A percentile compares a stretch with the other conserved stretches of the same genome.
These are phyloP conservation scores for Xerocomus spinulosus DNA, from an alignment of 768 basidiomycete genomes.

Conservation along the genomic window DNA sequence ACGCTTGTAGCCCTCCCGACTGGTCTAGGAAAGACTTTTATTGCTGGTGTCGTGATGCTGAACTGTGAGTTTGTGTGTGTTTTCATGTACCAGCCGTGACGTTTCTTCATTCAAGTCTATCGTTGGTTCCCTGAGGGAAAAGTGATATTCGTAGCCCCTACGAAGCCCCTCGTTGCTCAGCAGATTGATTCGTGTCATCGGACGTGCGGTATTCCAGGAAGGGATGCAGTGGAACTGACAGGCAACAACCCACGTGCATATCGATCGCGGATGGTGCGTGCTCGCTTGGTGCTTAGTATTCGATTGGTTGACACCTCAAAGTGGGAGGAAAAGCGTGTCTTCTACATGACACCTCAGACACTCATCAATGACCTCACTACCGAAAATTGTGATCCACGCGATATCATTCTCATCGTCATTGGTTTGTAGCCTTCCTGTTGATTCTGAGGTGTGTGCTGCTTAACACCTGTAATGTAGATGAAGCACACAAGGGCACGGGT, in stretches of 20 bases:
- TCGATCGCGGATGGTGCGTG: conserved; percentile 57
- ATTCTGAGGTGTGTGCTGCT: not conserved
- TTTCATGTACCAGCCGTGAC: conserved; percentile 2
- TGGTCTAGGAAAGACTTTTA: conserved; percentile 96
- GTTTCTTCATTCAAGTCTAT: conserved; percentile 51
- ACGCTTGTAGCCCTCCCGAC: conserved; percentile 93
- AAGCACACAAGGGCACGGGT: conserved; percentile 92
- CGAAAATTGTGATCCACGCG: conserved; percentile 68
- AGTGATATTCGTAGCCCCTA: conserved; percentile 92
- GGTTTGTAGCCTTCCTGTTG: conserved; percentile 43
- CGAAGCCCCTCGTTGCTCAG: conserved; percentile 93
- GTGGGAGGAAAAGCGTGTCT: conserved; percentile 83
- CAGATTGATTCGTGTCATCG: conserved; percentile 92
- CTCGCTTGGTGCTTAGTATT: not conserved
- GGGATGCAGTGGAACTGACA: conserved; percentile 82
- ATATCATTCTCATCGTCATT: conserved; percentile 84
- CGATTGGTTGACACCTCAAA: conserved; percentile 23
- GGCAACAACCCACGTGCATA: conserved; percentile 57
- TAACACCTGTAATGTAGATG: conserved; percentile 50
- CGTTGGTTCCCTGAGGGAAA: conserved; percentile 92
- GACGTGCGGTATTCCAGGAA: conserved; percentile 88
- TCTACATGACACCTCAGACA: conserved; percentile 97
- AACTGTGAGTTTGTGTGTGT: conserved; percentile 57
- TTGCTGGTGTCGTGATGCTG: conserved; percentile 94
- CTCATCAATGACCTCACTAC: conserved; percentile 78